Evolutionary conservation across 2,329 filamentous ascomycete species (phyloP).

Genomic region (Tolypocladium album): DNA sequence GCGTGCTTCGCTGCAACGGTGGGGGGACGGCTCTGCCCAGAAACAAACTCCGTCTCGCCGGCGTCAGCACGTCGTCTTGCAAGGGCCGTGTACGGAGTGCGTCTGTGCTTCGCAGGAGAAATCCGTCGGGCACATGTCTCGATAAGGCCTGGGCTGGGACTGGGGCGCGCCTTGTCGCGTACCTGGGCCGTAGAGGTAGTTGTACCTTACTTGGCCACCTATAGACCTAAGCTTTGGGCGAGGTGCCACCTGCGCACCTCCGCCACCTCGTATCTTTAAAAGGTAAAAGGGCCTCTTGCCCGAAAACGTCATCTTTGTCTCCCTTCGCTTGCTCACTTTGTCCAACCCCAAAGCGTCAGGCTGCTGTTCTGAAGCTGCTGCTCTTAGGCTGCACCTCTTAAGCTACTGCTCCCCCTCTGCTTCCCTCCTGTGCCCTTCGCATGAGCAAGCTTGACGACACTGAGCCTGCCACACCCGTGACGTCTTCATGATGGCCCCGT

Average conservation of each 20-base stretch:
- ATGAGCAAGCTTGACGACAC: neutral
- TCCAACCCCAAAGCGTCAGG: neutral
- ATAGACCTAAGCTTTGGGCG: neutral
- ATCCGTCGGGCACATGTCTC: neutral
- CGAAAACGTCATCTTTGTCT: neutral
- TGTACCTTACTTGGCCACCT: neutral
- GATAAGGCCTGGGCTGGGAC: neutral
- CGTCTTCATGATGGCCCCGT: slow-evolving; percentile 13
- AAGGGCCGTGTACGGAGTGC: neutral
- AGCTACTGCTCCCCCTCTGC: neutral
- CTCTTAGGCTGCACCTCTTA: too few relatives aligned
- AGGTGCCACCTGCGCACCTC: neutral
- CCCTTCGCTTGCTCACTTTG: neutral
- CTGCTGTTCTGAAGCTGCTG: neutral
- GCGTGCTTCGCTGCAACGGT: neutral
- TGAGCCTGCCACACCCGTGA: neutral
- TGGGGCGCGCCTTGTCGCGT: neutral
- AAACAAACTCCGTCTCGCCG: neutral
- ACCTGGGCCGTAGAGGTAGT: neutral
- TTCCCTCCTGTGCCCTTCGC: neutral
- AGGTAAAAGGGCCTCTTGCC: too few relatives aligned
- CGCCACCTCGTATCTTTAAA: neutral
- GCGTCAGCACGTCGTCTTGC: neutral
- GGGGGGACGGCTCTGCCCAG: neutral
- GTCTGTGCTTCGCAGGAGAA: neutral